Base-by-base conservation (phyloP, 306 rosid genomes). In the Hippophae gyantsensis region DNA sequence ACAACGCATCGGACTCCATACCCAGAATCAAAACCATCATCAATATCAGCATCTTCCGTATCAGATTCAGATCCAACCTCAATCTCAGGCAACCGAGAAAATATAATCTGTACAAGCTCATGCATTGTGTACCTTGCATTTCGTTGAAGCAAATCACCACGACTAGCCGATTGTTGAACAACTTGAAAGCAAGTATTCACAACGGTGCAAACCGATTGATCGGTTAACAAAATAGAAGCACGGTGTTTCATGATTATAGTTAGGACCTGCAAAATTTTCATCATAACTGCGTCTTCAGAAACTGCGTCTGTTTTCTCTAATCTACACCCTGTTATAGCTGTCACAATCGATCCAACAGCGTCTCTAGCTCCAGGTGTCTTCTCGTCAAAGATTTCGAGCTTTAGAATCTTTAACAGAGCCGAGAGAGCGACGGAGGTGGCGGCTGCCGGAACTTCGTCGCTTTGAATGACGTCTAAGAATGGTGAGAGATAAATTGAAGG, bases 351-450 rank as follows among this genome's bases (percentile, higher is more conserved):
- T 25, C 76, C 76, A 7, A 88, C 74, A 11, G 84, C 86, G 4
- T 78, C 93, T 61, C 54, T 84, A 3, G 85, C 88, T 0, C 89
- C 90, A 0, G 89, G 88, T 5, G 82, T 67, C 76, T 72, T 79
- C 7, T 79, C 81, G 48, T 92, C 85, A 62, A 92, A 92, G 43
- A 92, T 63, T 10, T 72, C 70, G 9, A 83, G 79, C 75, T 84
- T 88, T 13, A 92, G 79, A 25, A 88, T 76, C 73, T 84, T 88
- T 1, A 88, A 60, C 5, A 81, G n/a, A n/a, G 99, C 68, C 0
- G 90, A 80, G 63, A 92, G 90, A 2, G 95, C 86, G 5, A 82
- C 79, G 8, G 84, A 76, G 0, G 99, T 92, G 54, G 99, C 96
- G 0, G 82, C 57, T 0, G 90, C 93, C 0, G 89, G 93, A 40